Percentiles rank a stretch among this genome's conserved stretches.
phyloP scores from a whole-genome alignment of 768 basidiomycete genomes.

The Brasilioporus rufonigricans region DNA sequence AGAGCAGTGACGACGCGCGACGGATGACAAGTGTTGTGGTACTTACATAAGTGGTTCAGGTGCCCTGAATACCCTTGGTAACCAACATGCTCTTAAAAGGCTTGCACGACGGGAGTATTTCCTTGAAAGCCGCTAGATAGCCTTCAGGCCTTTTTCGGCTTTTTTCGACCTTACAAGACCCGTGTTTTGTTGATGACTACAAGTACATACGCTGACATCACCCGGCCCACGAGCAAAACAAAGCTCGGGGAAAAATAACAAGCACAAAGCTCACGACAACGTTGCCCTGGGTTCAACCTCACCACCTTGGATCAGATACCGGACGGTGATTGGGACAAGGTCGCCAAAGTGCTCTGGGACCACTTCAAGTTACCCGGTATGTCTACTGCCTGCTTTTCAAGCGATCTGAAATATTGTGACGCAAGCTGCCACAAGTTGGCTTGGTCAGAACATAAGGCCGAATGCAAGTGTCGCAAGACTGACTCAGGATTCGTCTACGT shows the following conservation, averaged over 20 bases:
- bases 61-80: too few relatives aligned
- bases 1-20: too few relatives aligned
- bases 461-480: neutral
- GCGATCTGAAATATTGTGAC: constrained; percentile 35
- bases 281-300: neutral
- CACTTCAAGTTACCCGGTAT: constrained; percentile 55
- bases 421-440: constrained; percentile 8
- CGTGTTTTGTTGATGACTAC: too few relatives aligned
- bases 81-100: too few relatives aligned
- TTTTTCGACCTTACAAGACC: too few relatives aligned
- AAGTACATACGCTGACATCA: constrained; percentile 13
- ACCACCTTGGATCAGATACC: constrained; percentile 17
- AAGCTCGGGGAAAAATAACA: constrained; percentile 16
- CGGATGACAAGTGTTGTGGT: too few relatives aligned
- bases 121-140: too few relatives aligned
- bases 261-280: constrained; percentile 5
- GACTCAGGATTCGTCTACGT: neutral
- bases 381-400: constrained; percentile 8
- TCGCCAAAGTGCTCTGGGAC: constrained; percentile 48
- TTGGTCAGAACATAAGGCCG: constrained; percentile 5
- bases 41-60: too few relatives aligned
- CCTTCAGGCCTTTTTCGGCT: too few relatives aligned
- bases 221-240: constrained; percentile 26
- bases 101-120: too few relatives aligned
- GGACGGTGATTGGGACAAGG: constrained; percentile 43